Evolutionary conservation across 2,329 filamentous ascomycete species (phyloP).

Genomic region (Tolypocladium guangdongense): DNA sequence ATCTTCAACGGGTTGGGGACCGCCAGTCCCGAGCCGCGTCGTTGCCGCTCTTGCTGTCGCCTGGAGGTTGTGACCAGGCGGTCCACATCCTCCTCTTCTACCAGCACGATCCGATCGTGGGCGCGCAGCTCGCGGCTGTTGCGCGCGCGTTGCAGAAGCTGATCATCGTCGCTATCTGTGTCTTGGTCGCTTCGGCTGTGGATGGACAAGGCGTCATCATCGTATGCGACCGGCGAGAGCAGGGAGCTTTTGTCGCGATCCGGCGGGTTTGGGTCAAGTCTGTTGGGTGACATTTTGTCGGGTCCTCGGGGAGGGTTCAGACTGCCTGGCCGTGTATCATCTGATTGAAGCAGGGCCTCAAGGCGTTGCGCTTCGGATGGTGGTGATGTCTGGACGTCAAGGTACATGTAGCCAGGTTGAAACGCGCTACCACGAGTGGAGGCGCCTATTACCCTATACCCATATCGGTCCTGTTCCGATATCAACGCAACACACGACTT

Average conservation of each 20-base stretch:
- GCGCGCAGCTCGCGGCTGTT: constrained; percentile 60
- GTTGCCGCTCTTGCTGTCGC: constrained; percentile 36
- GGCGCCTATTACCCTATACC: too few species aligned
- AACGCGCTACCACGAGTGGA: too few species aligned
- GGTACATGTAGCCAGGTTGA: background rate
- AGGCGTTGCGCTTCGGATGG: background rate
- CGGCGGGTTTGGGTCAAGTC: constrained; percentile 11
- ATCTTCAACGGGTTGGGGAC: constrained; percentile 40
- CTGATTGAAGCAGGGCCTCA: background rate
- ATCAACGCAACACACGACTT: too few species aligned
- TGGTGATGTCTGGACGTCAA: background rate
- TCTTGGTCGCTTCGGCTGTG: constrained; percentile 61
- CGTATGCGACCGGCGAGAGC: constrained; percentile 53
- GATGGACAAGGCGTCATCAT: constrained; percentile 58
- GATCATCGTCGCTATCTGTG: constrained; percentile 66
- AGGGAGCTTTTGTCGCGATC: constrained; percentile 31
- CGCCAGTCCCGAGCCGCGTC: constrained; percentile 36
- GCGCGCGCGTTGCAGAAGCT: constrained; percentile 52
- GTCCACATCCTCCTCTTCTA: constrained; percentile 66
- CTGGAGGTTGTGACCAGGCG: constrained; percentile 44
- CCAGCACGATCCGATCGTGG: constrained; percentile 58
- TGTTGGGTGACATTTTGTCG: constrained; percentile 4
- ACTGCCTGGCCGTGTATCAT: background rate
- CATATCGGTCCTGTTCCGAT: too few species aligned
- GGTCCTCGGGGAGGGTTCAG: background rate